Evolutionary conservation across 345 rosid genomes (phyloP), one percentile per base, ranked within the genome.

Genomic region (Balakata baccata): DNA sequence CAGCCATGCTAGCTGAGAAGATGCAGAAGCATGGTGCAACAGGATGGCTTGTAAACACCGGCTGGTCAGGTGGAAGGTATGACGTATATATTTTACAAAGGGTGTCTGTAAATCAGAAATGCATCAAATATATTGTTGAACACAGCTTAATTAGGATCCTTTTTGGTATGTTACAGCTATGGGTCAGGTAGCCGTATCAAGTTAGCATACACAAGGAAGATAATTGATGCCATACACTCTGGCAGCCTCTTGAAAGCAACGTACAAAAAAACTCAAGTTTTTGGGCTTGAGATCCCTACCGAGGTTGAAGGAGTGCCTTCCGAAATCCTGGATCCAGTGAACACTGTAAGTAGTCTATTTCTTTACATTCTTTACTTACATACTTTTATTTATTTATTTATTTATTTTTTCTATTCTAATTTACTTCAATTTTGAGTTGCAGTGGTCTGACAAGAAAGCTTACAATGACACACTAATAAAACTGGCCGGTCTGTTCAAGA

Each of bases 51-150:
- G 93, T 95, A 66, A 95, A 95, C 86, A 95, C 98, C 11, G 97
- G 98, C 68, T 95, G 99, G 99, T 92, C 97, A 0, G 97, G 94
- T 70, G 99, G 99, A 80, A 90, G 98, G 98, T 94, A 86, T 53
- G 52, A 12, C 46, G 25, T 11, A 60, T 23, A 58, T 58, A 23
- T 58, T 22, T 12, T 9, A 22, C 0, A 53, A 29, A 39, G 45
- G 34, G 34, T 29, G 34, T 29, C 34, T 29, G 34, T 29, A 29
- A 29, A 29, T 29, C 34, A 29, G 34, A 29, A 29, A 29, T 29
- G 34, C 34, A 29, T 29, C 34, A 29, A 50, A 38, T 11, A 58
- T 39, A 39, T 25, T 56, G 3, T n/a, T 7, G 6, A 3, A 7
- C 18, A n/a, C 62, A 51, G 9, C 17, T 63, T 16, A 74, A 68